These are phyloP conservation scores for Stephania cephalantha DNA, from an alignment of 164 flowering plant species.

Conservation along the genomic window DNA sequence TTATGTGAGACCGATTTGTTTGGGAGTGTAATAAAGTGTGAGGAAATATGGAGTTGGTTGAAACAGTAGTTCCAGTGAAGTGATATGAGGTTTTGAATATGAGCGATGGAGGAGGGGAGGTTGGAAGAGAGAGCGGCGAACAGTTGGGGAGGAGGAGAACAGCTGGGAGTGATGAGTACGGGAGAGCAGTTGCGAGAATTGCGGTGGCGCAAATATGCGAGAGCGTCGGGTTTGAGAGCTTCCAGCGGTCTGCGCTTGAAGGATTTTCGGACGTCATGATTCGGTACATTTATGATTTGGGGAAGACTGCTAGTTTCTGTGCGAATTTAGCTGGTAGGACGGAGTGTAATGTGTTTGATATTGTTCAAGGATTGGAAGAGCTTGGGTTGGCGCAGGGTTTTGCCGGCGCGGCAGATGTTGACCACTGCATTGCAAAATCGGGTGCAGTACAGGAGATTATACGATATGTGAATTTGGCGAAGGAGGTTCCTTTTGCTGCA, in stretches of 20 bases:
- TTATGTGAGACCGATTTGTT: background rate
- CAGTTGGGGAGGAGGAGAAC: constrained; percentile 29
- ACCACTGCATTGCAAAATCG: constrained; percentile 38
- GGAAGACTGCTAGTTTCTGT: constrained; percentile 40
- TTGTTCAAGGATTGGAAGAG: constrained; percentile 70
- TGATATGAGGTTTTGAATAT: constrained; percentile 66
- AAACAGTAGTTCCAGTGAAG: constrained; percentile 11
- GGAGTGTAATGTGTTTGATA: constrained; percentile 60
- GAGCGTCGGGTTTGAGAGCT: constrained; percentile 57
- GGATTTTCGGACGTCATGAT: constrained; percentile 50
- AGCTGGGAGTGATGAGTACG: constrained; percentile 36
- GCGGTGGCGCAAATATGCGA: constrained; percentile 78
- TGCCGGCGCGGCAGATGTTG: constrained; percentile 54
- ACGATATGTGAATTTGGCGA: constrained; percentile 33
- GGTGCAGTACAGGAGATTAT: constrained; percentile 46
- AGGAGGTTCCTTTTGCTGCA: constrained; percentile 74
- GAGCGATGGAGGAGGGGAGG: constrained; percentile 75
- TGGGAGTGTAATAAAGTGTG: background rate
- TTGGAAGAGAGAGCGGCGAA: constrained; percentile 25
- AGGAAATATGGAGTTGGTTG: background rate
- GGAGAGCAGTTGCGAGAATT: constrained; percentile 50
- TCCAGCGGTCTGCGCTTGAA: constrained; percentile 67
- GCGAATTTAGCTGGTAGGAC: constrained; percentile 62
- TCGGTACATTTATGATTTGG: constrained; percentile 48
- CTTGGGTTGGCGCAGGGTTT: constrained; percentile 54